Percentiles rank a stretch among this genome's conserved stretches.
phyloP scores from a whole-genome alignment of 1,139 yeast genomes.

The Spathaspora sp. region DNA sequence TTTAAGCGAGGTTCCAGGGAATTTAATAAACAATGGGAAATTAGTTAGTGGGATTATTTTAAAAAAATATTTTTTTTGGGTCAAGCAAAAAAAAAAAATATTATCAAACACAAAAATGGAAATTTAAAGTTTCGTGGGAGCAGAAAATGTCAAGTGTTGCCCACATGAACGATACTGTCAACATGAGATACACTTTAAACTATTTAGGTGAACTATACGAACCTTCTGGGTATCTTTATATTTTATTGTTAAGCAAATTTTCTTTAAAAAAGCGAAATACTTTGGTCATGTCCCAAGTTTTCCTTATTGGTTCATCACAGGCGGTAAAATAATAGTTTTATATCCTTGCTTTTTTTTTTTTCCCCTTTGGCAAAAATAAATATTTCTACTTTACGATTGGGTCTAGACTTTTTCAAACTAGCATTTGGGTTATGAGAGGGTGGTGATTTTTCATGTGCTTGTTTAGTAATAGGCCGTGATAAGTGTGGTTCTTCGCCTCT shows the following conservation, averaged over 20 bases:
- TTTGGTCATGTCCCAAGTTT: too few species aligned
- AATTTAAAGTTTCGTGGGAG: neutral
- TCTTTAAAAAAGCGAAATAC: neutral
- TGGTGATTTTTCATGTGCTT: too few species aligned
- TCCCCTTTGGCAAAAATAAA: too few species aligned
- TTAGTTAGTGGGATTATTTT: neutral
- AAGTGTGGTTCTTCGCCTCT: neutral
- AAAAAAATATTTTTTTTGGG: neutral
- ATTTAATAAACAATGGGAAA: neutral
- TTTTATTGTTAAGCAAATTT: neutral
- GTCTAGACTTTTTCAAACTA: too few species aligned
- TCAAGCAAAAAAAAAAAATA: neutral
- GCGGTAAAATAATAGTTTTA: neutral
- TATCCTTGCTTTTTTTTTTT: neutral
- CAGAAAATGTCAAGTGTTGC: neutral
- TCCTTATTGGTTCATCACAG: too few species aligned
- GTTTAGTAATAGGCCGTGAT: too few species aligned
- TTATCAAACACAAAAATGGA: neutral
- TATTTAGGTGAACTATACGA: neutral
- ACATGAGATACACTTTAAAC: conserved; percentile 1
- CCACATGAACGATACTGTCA: neutral
- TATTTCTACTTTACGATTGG: too few species aligned
- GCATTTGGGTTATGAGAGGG: too few species aligned
- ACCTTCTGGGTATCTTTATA: neutral
- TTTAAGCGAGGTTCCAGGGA: neutral